Evolutionary conservation across 441 rosid genomes (phyloP).

Genomic region (Erysimum cheiri): DNA sequence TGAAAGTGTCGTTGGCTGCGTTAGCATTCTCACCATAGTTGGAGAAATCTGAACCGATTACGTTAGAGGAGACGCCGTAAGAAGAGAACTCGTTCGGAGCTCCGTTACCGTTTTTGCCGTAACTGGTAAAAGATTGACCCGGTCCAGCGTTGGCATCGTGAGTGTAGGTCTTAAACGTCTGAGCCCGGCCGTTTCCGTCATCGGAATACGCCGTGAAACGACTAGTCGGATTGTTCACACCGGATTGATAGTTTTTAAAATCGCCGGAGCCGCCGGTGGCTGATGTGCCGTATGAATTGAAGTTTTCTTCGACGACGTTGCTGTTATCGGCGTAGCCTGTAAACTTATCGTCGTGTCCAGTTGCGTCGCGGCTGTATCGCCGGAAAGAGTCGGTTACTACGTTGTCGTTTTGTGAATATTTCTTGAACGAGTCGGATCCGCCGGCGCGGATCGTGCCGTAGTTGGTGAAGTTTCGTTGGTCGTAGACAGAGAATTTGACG

Average conservation of each 20-base stretch:
- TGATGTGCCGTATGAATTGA: slow-evolving; percentile 66
- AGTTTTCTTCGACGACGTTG: slow-evolving; percentile 78
- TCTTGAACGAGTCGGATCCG: slow-evolving; percentile 58
- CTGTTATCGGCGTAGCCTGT: slow-evolving; percentile 53
- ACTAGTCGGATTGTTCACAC: slow-evolving; percentile 65
- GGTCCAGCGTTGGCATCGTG: slow-evolving; percentile 64
- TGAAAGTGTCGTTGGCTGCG: slow-evolving; percentile 67
- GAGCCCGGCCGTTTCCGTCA: slow-evolving; percentile 55
- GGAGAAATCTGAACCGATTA: slow-evolving; percentile 68
- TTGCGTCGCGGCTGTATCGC: slow-evolving; percentile 66
- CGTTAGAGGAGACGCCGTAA: slow-evolving; percentile 68
- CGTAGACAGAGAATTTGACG: slow-evolving; percentile 60
- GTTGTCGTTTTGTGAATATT: slow-evolving; percentile 61
- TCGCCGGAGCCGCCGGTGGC: slow-evolving; percentile 75
- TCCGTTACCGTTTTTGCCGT: slow-evolving; percentile 77
- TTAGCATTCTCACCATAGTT: slow-evolving; percentile 71
- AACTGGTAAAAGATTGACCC: slow-evolving; percentile 64
- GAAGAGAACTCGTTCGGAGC: slow-evolving; percentile 58
- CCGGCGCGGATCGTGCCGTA: slow-evolving; percentile 61
- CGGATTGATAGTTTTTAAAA: slow-evolving; percentile 60
- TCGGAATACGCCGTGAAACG: slow-evolving; percentile 70
- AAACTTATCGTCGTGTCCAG: slow-evolving; percentile 62
- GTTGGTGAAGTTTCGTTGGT: slow-evolving; percentile 68
- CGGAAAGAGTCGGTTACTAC: slow-evolving; percentile 66
- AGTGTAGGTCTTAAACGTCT: slow-evolving; percentile 59